Percentiles rank a stretch among this genome's conserved stretches.
phyloP scores from a whole-genome alignment of 1,139 yeast species.

The Blastobotrys buckinghamii region DNA sequence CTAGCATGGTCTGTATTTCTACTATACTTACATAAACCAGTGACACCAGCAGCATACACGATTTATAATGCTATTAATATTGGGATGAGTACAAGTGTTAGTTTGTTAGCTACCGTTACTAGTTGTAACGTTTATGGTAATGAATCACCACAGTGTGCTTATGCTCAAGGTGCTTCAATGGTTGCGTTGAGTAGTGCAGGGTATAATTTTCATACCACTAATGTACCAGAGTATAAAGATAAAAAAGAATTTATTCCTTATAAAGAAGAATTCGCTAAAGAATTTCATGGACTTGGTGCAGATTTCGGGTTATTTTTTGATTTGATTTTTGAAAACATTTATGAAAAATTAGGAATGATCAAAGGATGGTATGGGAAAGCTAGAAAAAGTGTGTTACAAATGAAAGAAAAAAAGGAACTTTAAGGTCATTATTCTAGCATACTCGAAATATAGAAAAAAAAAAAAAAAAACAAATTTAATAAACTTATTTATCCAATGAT shows the following conservation, averaged over 20 bases:
- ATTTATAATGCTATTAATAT: conserved; percentile 2
- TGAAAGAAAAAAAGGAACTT: background rate
- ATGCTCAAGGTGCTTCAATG: conserved; percentile 2
- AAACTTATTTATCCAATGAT: background rate
- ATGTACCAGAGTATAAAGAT: background rate
- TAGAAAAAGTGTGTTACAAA: background rate
- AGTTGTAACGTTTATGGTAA: background rate
- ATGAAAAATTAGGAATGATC: background rate
- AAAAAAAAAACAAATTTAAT: background rate
- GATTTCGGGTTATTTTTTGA: background rate
- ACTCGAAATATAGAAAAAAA: too few species aligned
- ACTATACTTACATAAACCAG: background rate
- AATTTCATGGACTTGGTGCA: background rate
- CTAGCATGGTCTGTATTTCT: conserved; percentile 3
- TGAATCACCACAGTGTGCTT: background rate
- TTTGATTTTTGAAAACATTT: background rate
- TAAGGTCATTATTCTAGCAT: too few species aligned
- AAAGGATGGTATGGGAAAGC: background rate
- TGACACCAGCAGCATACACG: conserved; percentile 6
- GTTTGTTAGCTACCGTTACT: background rate
- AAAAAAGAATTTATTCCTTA: conserved; percentile 7
- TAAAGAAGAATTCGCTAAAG: background rate
- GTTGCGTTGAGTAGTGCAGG: conserved; percentile 4
- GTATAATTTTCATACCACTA: conserved; percentile 4
- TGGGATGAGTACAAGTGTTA: conserved; percentile 8